These are phyloP conservation scores for Chaetomium olivaceum DNA, from an alignment of 2,329 filamentous ascomycete genomes.

Conservation along the genomic window DNA sequence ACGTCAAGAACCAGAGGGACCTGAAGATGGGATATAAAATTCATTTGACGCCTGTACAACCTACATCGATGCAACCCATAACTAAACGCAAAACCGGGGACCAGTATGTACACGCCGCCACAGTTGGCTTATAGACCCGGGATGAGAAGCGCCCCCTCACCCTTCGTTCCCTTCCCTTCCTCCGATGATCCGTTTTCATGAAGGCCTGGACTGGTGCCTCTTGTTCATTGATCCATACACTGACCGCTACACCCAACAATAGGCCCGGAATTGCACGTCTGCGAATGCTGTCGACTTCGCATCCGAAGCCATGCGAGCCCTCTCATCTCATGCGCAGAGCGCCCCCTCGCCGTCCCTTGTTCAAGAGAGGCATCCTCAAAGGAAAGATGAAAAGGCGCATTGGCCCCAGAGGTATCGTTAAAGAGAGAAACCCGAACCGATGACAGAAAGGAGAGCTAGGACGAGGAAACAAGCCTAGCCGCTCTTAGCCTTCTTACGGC, in stretches of 20 bases:
- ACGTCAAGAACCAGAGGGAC: background rate
- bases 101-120: conserved; percentile 1
- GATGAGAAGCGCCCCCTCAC: background rate
- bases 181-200: background rate
- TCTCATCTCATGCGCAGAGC: background rate
- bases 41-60: conserved; percentile 5
- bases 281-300: conserved; percentile 2
- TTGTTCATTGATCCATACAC: conserved; percentile 1
- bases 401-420: conserved; percentile 35
- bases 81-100: background rate
- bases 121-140: background rate
- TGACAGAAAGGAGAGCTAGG: conserved; percentile 33
- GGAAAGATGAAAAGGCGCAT: conserved; percentile 22
- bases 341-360: conserved; percentile 7
- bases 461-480: conserved; percentile 35
- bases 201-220: conserved; percentile 2
- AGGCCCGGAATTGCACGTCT: background rate
- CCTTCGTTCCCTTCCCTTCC: background rate
- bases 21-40: background rate
- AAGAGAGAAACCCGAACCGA: conserved; percentile 35
- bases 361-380: conserved; percentile 26
- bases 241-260: background rate
- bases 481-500: conserved; percentile 58
- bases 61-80: background rate
- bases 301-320: background rate